These are phyloP conservation scores for Coemansia sp. DNA, from an alignment of 192 early-diverging fungal species.

Conservation along the genomic window DNA sequence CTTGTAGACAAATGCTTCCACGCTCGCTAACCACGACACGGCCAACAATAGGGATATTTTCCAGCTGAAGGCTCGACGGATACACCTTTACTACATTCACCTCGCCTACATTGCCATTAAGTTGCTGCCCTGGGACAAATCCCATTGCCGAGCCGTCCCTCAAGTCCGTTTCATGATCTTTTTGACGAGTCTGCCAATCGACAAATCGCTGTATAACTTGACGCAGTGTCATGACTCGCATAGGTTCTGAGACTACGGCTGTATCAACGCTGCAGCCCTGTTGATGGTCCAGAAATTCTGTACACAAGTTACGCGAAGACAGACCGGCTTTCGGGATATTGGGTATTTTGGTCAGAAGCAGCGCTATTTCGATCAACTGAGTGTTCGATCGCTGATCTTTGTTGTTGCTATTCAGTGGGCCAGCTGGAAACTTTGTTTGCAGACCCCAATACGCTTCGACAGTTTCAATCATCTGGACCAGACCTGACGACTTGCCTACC, in stretches of 20 bases:
- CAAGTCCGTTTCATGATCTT: neutral
- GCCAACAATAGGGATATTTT: slow-evolving; percentile 30
- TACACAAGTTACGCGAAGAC: slow-evolving; percentile 1
- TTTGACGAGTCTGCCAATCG: slow-evolving; percentile 2
- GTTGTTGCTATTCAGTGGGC: neutral
- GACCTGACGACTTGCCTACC: slow-evolving; percentile 9
- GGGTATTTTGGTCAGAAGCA: neutral
- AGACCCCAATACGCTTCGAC: slow-evolving; percentile 41
- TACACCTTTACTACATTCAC: slow-evolving; percentile 10
- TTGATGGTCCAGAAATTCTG: slow-evolving; percentile 21
- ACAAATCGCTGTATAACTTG: slow-evolving; percentile 21
- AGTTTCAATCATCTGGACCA: slow-evolving; percentile 38
- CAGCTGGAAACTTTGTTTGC: slow-evolving; percentile 29
- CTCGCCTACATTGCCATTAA: neutral
- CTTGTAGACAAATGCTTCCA: slow-evolving; percentile 36
- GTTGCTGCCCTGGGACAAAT: neutral
- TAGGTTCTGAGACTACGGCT: neutral
- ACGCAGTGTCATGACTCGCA: slow-evolving; percentile 26
- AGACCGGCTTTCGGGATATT: neutral
- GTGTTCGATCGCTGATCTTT: neutral
- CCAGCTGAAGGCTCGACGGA: slow-evolving; percentile 21
- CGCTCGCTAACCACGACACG: slow-evolving; percentile 26
- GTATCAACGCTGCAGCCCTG: slow-evolving; percentile 12
- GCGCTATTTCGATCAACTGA: slow-evolving; percentile 23
- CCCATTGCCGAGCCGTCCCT: neutral